Percentiles rank a stretch among this genome's conserved stretches.
phyloP scores from a whole-genome alignment of 345 rosid genomes.

The Pistacia integerrima region DNA sequence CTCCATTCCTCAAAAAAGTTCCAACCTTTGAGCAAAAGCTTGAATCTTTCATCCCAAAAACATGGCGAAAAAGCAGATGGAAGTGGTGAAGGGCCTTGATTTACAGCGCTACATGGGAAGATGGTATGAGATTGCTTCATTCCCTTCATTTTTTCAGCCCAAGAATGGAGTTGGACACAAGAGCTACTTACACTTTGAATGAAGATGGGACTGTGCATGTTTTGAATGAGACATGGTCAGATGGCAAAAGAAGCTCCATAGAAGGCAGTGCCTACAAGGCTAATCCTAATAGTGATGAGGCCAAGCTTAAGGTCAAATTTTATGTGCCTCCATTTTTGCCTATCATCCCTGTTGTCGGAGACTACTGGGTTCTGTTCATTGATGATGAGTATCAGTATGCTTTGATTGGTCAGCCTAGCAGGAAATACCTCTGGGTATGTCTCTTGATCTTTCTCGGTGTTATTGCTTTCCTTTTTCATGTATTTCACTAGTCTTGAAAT shows the following conservation, averaged over 20 bases:
- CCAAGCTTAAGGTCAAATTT: constrained; percentile 90
- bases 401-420: constrained; percentile 73
- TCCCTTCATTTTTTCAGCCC: constrained; percentile 84
- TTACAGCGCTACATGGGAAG: constrained; percentile 80
- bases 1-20: not conserved
- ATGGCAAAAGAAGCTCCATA: constrained; percentile 64
- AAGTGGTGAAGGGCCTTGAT: constrained; percentile 73
- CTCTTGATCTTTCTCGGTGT: not conserved
- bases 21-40: not conserved
- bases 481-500: not conserved
- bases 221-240: constrained; percentile 78
- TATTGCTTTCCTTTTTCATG: not conserved
- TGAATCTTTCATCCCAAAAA: not conserved
- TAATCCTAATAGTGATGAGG: constrained; percentile 75
- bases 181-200: constrained; percentile 78
- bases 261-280: constrained; percentile 80
- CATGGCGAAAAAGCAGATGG: constrained; percentile 62
- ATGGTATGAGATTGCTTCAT: constrained; percentile 93
- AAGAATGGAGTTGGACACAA: constrained; percentile 63
- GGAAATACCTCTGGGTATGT: constrained; percentile 79
- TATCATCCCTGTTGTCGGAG: constrained; percentile 72
- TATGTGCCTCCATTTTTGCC: constrained; percentile 89
- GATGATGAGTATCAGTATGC: constrained; percentile 71
- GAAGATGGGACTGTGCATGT: constrained; percentile 79
- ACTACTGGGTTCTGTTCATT: constrained; percentile 79